phyloP scores from a whole-genome alignment of 257 asterid species.

The Mitragyna speciosa region DNA sequence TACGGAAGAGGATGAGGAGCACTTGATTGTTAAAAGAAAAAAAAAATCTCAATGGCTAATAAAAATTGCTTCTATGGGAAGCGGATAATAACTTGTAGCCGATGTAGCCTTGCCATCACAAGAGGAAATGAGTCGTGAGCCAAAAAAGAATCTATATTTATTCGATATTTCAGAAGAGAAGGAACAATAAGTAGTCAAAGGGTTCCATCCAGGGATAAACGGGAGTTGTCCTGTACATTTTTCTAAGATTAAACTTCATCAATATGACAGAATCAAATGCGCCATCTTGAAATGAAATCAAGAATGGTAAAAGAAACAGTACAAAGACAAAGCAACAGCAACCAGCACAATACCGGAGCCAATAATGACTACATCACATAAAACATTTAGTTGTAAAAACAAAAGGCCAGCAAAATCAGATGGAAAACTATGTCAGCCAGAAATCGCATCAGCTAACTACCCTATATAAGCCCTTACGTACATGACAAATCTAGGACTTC shows the following conservation, averaged over 20 bases:
- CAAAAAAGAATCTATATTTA: too few species aligned
- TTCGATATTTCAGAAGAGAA: too few species aligned
- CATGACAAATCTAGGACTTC: background rate
- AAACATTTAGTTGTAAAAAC: background rate
- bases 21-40: too few species aligned
- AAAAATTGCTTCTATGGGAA: background rate
- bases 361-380: background rate
- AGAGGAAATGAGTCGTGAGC: background rate
- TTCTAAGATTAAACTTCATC: background rate
- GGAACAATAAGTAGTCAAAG: too few species aligned
- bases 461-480: conserved; percentile 3
- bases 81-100: background rate
- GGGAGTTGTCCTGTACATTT: background rate
- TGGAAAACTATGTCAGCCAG: background rate
- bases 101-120: background rate
- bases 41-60: background rate
- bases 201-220: background rate
- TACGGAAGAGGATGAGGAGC: too few species aligned
- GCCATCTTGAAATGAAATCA: background rate
- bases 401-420: background rate
- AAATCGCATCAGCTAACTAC: background rate
- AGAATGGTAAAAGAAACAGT: background rate
- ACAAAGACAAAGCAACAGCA: background rate
- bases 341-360: background rate
- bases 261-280: background rate